Conservation (phyloP, 2,329 filamentous ascomycete species). For the Rhytidhysteron rufulum region DNA sequence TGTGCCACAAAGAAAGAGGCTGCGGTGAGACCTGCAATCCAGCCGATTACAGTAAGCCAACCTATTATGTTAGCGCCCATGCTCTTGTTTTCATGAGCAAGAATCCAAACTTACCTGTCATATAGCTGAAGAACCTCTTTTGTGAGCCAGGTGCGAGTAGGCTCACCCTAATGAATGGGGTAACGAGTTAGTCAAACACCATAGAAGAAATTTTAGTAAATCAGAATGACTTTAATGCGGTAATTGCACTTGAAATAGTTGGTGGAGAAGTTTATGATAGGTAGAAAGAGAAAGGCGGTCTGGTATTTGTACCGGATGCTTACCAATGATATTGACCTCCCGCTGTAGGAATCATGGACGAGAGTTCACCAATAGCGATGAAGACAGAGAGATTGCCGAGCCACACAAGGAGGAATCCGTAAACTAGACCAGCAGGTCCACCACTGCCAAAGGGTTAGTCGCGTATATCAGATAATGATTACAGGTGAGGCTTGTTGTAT, state of each 20-base stretch:
- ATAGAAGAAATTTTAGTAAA: no score
- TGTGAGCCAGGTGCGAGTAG: slow-evolving; percentile 40
- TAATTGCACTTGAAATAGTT: no score
- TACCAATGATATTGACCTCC: slow-evolving; percentile 41
- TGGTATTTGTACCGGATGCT: no score
- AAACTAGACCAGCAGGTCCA: slow-evolving; percentile 34
- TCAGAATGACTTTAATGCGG: no score
- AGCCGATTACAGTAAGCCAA: slow-evolving; percentile 44
- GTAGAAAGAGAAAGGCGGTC: no score
- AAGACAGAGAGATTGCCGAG: slow-evolving; percentile 36
- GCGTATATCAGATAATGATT: not conserved
- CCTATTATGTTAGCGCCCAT: slow-evolving; percentile 22
- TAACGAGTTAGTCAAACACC: no score
- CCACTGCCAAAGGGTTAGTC: slow-evolving; percentile 18
- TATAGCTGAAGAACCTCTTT: slow-evolving; percentile 44
- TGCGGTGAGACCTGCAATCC: slow-evolving; percentile 39
- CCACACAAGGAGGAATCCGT: slow-evolving; percentile 35
- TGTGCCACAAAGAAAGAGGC: slow-evolving; percentile 34
- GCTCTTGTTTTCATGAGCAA: not conserved
- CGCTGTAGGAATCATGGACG: slow-evolving; percentile 34
- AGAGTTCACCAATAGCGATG: slow-evolving; percentile 33
- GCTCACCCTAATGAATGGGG: no score
- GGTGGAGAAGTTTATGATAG: no score
- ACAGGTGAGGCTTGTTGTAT: not conserved
- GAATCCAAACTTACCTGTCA: slow-evolving; percentile 28